Evolutionary conservation across 2,329 filamentous ascomycete species (phyloP).

Genomic region (Teratosphaeria nubilosa): DNA sequence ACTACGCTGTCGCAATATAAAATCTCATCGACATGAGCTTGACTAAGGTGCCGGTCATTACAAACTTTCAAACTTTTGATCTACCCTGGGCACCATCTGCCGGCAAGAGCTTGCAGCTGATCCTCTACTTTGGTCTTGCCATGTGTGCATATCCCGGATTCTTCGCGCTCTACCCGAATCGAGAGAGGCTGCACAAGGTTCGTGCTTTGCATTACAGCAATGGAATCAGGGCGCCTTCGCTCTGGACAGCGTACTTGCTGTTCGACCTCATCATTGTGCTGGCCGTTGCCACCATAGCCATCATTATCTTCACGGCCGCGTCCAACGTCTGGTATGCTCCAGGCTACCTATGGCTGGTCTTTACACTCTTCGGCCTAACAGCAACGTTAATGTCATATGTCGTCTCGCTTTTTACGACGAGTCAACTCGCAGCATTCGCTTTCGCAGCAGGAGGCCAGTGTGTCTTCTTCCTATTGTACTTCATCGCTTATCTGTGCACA

Average conservation of each 20-base stretch:
- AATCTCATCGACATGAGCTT: constrained; percentile 81
- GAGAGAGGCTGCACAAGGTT: constrained; percentile 69
- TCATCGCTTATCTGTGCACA: constrained; percentile 31
- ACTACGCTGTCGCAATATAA: constrained; percentile 63
- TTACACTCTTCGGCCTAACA: constrained; percentile 70
- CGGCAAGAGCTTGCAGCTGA: constrained; percentile 66
- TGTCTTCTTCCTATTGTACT: constrained; percentile 38
- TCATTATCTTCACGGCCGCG: constrained; percentile 57
- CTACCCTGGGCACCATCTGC: constrained; percentile 58
- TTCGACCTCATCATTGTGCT: constrained; percentile 75
- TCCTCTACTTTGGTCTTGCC: constrained; percentile 71
- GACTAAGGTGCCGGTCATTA: constrained; percentile 57
- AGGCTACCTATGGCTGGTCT: constrained; percentile 71
- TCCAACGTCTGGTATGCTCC: constrained; percentile 65
- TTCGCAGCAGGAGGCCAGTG: constrained; percentile 70
- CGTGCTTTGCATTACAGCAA: constrained; percentile 85
- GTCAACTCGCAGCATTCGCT: constrained; percentile 75
- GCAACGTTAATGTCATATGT: constrained; percentile 70
- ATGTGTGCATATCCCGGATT: constrained; percentile 73
- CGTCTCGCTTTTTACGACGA: constrained; percentile 67
- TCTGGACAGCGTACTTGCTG: constrained; percentile 68
- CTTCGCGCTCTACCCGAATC: constrained; percentile 80
- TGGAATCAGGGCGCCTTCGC: constrained; percentile 67
- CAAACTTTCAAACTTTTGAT: constrained; percentile 66
- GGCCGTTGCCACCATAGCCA: constrained; percentile 53